Evolutionary conservation across 768 basidiomycete genomes (phyloP), one percentile per base, ranked within the genome.

Genomic region (Leucocoprinus leucothites): DNA sequence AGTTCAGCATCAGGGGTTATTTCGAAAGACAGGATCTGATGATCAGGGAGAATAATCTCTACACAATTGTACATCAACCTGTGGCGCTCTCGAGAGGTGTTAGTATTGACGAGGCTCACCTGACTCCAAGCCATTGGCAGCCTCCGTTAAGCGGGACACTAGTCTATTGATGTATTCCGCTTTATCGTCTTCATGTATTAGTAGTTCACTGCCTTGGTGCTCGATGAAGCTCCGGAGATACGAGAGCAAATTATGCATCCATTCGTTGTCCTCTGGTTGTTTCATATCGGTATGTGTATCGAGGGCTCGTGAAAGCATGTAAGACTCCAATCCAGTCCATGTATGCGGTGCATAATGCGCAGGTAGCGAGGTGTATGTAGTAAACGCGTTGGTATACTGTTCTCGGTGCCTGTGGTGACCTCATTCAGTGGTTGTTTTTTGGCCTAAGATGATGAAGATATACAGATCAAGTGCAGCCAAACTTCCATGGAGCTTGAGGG

Each of bases 391-490:
- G 5, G 74, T 67, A 26, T 86, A 71, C 14, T 83, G 82, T 34
- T 78, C 80, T 34, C 91, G 87, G 67, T 87, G 80, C 5, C 93
- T 94, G 58, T 11, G 13, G 26, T 35, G 22, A 24, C 53, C 40
- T 24, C 36, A 31, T 57, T 45, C 45, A 41, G 16, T 8, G 21
- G 21, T 40, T 18, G 24, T 9, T 14, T 31, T 22, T 14, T n/a
- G 16, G 4, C 16, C 25, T n/a, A 38, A 35, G 35, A 57, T 18
- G 49, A 21, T 31, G 22, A 19, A 21, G 25, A 72, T 93, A 60
- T 73, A 98, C 96, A 87, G 69, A 60, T 98, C 94, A 35, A 98
- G 79, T 14, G 89, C 91, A 2, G 94, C 96, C 14, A 98, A 75
- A 62, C 81, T 86, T 1, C 90, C 91, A 58, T 94, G 90, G 47